Percentiles rank a stretch among this genome's conserved stretches.
These are phyloP conservation scores for Rhododendron vialii DNA, from an alignment of 148 eudicot genomes.

Conservation along the genomic window DNA sequence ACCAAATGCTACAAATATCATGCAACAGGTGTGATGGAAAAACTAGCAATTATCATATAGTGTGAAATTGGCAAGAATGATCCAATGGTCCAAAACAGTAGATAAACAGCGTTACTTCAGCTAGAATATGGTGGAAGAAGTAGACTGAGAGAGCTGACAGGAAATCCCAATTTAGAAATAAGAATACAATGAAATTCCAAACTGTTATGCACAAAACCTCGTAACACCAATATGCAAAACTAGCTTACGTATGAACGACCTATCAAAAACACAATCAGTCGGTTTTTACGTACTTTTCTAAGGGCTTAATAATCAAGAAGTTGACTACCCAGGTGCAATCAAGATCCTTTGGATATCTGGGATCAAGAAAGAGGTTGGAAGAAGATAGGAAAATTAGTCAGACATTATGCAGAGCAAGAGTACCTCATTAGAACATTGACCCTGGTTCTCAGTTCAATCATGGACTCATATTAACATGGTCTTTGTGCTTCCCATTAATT, in stretches of 20 bases:
- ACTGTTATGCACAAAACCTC: neutral
- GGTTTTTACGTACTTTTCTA: neutral
- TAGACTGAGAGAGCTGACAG: neutral
- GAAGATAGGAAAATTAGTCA: neutral
- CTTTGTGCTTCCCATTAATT: neutral
- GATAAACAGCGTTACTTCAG: neutral
- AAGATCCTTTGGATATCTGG: neutral
- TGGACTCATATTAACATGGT: neutral
- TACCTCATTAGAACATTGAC: neutral
- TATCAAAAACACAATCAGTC: neutral
- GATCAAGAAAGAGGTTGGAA: neutral
- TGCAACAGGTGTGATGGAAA: neutral
- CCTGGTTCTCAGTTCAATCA: neutral
- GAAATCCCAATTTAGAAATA: neutral
- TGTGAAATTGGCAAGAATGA: neutral
- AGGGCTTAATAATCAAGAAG: neutral
- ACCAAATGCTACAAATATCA: neutral
- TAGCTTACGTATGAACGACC: neutral
- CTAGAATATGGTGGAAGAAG: neutral
- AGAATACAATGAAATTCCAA: neutral
- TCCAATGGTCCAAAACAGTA: neutral
- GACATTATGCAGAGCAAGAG: neutral
- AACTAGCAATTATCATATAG: neutral
- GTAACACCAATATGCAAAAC: neutral
- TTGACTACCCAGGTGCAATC: neutral